These are phyloP conservation scores for Penicillium lividum DNA, from an alignment of 495 filamentous ascomycete species.

Conservation along the genomic window DNA sequence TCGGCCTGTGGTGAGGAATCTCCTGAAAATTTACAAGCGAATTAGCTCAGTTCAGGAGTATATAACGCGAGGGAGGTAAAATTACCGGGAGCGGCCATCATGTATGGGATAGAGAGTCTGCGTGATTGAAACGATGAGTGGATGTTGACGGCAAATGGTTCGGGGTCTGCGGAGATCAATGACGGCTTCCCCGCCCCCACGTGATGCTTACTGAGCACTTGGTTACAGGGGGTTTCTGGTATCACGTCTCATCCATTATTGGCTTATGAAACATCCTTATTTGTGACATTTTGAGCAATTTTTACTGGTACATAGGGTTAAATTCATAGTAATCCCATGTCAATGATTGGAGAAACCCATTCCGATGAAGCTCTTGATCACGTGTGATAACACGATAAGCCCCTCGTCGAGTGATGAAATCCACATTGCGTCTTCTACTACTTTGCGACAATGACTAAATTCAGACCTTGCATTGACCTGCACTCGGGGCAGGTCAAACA, in stretches of 20 bases:
- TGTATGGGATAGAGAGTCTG: neutral
- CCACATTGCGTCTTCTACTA: neutral
- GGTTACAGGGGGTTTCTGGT: neutral
- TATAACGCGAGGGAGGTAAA: neutral
- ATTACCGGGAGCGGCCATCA: neutral
- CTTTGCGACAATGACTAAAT: constrained; percentile 72
- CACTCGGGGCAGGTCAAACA: constrained; percentile 96
- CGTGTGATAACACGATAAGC: constrained; percentile 12
- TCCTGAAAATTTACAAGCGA: neutral
- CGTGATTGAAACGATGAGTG: neutral
- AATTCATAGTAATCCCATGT: neutral
- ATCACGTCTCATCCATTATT: neutral
- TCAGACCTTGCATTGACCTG: constrained; percentile 95
- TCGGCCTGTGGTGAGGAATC: constrained; percentile 24
- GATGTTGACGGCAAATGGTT: neutral
- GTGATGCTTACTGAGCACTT: constrained; percentile 9
- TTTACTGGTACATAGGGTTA: neutral
- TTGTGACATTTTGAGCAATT: neutral
- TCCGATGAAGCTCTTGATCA: neutral
- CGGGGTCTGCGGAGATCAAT: constrained; percentile 23
- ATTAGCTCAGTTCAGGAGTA: neutral
- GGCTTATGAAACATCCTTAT: neutral
- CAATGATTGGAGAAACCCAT: neutral
- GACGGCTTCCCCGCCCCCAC: constrained; percentile 19
- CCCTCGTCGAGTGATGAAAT: constrained; percentile 5